These are phyloP conservation scores for Mycena floridula DNA, from an alignment of 768 basidiomycete genomes.

Conservation along the genomic window DNA sequence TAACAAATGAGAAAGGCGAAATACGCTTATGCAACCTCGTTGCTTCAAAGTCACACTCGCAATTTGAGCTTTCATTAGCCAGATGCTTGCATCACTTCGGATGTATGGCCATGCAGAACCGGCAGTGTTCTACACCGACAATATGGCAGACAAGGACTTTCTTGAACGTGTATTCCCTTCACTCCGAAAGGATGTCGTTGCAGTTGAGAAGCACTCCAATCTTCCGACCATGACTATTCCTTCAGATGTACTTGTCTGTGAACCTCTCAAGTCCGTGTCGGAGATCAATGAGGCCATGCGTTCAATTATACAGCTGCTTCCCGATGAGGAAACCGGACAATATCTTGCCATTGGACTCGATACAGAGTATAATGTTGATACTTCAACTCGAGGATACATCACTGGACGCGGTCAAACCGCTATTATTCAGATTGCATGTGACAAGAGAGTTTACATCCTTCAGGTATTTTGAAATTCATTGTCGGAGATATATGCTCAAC, in stretches of 20 bases:
- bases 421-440: constrained; percentile 3
- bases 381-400: constrained; percentile 22
- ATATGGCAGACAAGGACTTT: constrained; percentile 13
- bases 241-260: background rate
- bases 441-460: background rate
- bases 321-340: background rate
- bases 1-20: constrained; percentile 8
- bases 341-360: constrained; percentile 60
- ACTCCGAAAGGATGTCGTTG: constrained; percentile 13
- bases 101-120: constrained; percentile 7
- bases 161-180: constrained; percentile 14
- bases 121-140: constrained; percentile 10
- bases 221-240: constrained; percentile 6
- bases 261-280: background rate
- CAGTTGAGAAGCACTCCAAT: constrained; percentile 17
- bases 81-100: constrained; percentile 7
- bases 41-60: constrained; percentile 22
- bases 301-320: background rate
- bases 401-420: constrained; percentile 19
- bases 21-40: constrained; percentile 14
- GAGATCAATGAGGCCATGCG: background rate
- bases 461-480: too few relatives aligned
- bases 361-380: constrained; percentile 39
- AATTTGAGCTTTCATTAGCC: constrained; percentile 14
- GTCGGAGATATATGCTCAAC: background rate